phyloP scores from a whole-genome alignment of 108 stramenopile species.

The Bacterosira constricta region DNA sequence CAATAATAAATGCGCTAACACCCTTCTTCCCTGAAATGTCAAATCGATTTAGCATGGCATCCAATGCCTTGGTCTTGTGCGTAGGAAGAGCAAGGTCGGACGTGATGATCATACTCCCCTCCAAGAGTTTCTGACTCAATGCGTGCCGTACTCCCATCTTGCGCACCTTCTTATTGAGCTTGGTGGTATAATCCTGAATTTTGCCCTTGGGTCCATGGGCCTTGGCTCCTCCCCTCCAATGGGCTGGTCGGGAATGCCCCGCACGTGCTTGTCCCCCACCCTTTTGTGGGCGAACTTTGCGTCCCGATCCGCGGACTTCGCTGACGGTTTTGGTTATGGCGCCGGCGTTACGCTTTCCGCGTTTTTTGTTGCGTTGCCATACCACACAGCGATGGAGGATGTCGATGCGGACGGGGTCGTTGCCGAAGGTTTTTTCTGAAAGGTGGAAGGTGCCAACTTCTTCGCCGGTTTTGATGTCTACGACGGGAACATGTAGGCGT shows the following conservation, averaged over 20 bases:
- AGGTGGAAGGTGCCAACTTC: slow-evolving; percentile 68
- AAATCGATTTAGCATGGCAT: slow-evolving; percentile 47
- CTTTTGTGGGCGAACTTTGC: slow-evolving; percentile 90
- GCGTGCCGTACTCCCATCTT: slow-evolving; percentile 73
- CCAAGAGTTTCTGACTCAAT: slow-evolving; percentile 79
- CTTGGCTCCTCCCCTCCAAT: slow-evolving; percentile 95
- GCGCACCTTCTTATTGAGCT: slow-evolving; percentile 88
- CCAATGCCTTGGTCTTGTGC: slow-evolving; percentile 74
- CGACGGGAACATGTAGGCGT: slow-evolving; percentile 64
- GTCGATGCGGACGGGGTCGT: slow-evolving; percentile 76
- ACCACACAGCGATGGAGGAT: slow-evolving; percentile 75
- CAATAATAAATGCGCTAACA: slow-evolving; percentile 68
- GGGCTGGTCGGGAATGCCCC: slow-evolving; percentile 87
- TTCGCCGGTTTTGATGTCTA: slow-evolving; percentile 32
- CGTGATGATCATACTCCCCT: slow-evolving; percentile 79
- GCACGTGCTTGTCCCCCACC: slow-evolving; percentile 84
- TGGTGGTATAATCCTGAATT: slow-evolving; percentile 79
- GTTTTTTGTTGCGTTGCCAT: slow-evolving; percentile 82
- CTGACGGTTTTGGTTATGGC: slow-evolving; percentile 76
- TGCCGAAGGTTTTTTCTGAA: slow-evolving; percentile 64
- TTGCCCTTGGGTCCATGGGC: slow-evolving; percentile 90
- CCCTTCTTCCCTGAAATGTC: slow-evolving; percentile 55
- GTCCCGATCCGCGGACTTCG: slow-evolving; percentile 79
- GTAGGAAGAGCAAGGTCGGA: slow-evolving; percentile 58
- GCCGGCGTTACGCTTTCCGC: slow-evolving; percentile 77